Base-by-base conservation (phyloP, 371 early-diverging fungal species). In the Astathelohania contejeani region DNA sequence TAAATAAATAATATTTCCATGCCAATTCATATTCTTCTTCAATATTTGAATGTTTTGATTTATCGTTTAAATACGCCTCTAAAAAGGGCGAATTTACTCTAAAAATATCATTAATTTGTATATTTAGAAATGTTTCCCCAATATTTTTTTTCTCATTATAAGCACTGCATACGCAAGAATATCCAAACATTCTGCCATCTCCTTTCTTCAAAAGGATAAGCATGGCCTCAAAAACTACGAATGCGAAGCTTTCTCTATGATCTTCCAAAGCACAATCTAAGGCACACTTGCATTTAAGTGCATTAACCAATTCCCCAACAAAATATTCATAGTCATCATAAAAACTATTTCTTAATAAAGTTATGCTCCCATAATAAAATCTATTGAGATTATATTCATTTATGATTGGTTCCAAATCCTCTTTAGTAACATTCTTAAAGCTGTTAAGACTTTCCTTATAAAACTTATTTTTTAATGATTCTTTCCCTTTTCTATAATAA, bases 141-240 rank as follows among this genome's bases (percentile, higher is more conserved):
- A 27, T 47, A 57, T 56, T 38, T 52, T 53, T 20, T 56, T 46
- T 32, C 59, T 24, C 29, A 49, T 49, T 27, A 35, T 40, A 0
- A 49, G 18, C 23, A 19, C 45, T 23, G 38, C 27, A 35, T 23
- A 26, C 4, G 49, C 42, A n/a, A 19, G 25, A 9, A n/a, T n/a
- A n/a, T 27, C 42, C 6, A 45, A 37, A 27, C 63, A 63, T 44
- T 56, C 56, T 2, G 39, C 32, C 45, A 24, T 60, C 49, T n/a
- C n/a, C n/a, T 25, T 28, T 49, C 44, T 39, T 27, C 40, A 58
- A 26, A 26, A 44, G 25, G 1, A 22, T 42, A 18, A 60, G 1
- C 22, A 67, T 26, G 12, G 62, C 64, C 26, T 68, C 69, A 46
- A 68, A 68, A 54, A 68, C 29, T n/a, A 58, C 37, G 51, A 45